Conservation (phyloP, 1,139 yeast species). For the Yamadazyma diospyri region DNA sequence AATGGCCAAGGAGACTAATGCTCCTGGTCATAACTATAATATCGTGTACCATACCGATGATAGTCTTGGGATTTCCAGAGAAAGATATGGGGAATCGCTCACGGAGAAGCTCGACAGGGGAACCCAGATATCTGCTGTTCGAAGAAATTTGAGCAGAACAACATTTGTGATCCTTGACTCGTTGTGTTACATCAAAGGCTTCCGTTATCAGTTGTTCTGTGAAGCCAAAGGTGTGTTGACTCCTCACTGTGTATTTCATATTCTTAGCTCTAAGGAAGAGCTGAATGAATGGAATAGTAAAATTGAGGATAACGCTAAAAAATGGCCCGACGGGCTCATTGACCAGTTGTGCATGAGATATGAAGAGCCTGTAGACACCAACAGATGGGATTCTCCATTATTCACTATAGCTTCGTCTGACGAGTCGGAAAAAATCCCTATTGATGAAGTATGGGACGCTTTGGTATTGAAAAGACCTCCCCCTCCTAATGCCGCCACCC, state of each 20-base stretch:
- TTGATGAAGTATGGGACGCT: constrained; percentile 71
- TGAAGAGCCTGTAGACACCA: constrained; percentile 86
- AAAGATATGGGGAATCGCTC: constrained; percentile 61
- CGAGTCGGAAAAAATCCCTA: constrained; percentile 47
- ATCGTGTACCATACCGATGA: constrained; percentile 78
- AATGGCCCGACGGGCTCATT: constrained; percentile 70
- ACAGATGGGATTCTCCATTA: constrained; percentile 94
- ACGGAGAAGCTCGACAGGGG: constrained; percentile 83
- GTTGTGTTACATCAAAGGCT: constrained; percentile 89
- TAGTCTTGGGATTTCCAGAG: constrained; percentile 65
- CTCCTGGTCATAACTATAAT: constrained; percentile 51
- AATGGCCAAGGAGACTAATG: constrained; percentile 27
- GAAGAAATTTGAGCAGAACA: constrained; percentile 66
- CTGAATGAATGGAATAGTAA: constrained; percentile 61
- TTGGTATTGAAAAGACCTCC: constrained; percentile 60
- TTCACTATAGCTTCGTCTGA: constrained; percentile 66
- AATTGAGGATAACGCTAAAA: constrained; percentile 15
- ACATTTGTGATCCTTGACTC: constrained; percentile 83
- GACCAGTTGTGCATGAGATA: constrained; percentile 76
- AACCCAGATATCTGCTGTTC: constrained; percentile 82
- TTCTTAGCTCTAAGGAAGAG: constrained; percentile 60
- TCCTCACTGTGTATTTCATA: constrained; percentile 79
- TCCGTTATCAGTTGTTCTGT: constrained; percentile 88
- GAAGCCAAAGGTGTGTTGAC: constrained; percentile 86
- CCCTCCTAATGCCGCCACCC: constrained; percentile 76